Evolutionary conservation across 176 grass and related monocot species (phyloP).

Genomic region (Calamus simplicifolius): DNA sequence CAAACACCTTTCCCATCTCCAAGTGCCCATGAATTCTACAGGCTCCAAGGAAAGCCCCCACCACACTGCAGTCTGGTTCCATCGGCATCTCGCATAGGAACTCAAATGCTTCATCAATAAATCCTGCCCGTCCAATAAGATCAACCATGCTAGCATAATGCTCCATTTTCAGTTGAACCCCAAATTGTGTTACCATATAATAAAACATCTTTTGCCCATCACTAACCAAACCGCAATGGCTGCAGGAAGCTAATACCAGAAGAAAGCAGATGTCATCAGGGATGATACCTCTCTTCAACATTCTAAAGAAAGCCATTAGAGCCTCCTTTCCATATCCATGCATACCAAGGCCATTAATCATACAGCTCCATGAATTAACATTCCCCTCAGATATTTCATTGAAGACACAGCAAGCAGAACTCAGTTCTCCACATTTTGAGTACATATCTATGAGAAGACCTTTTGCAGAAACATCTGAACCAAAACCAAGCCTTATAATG

Average conservation of each 20-base stretch:
- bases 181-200: slow-evolving; percentile 7
- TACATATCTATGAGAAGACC: slow-evolving; percentile 13
- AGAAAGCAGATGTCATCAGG: slow-evolving; percentile 14
- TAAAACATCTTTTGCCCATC: slow-evolving; percentile 2
- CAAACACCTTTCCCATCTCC: neutral
- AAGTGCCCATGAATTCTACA: slow-evolving; percentile 11
- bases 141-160: slow-evolving; percentile 4
- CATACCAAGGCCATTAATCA: slow-evolving; percentile 15
- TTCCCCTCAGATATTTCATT: neutral
- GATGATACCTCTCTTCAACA: slow-evolving; percentile 7
- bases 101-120: neutral
- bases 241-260: slow-evolving; percentile 2
- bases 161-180: neutral
- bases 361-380: slow-evolving; percentile 7
- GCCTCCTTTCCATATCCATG: slow-evolving; percentile 1
- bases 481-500: neutral
- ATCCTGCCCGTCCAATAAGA: slow-evolving; percentile 4
- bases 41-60: slow-evolving; percentile 4
- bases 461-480: neutral
- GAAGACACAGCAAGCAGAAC: slow-evolving; percentile 5
- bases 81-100: slow-evolving; percentile 2
- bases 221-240: neutral
- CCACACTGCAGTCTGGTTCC: neutral
- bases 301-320: slow-evolving; percentile 5
- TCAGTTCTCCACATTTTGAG: slow-evolving; percentile 14